Conservation (phyloP, 2,329 filamentous ascomycete genomes). For the Mariannaea elegans region DNA sequence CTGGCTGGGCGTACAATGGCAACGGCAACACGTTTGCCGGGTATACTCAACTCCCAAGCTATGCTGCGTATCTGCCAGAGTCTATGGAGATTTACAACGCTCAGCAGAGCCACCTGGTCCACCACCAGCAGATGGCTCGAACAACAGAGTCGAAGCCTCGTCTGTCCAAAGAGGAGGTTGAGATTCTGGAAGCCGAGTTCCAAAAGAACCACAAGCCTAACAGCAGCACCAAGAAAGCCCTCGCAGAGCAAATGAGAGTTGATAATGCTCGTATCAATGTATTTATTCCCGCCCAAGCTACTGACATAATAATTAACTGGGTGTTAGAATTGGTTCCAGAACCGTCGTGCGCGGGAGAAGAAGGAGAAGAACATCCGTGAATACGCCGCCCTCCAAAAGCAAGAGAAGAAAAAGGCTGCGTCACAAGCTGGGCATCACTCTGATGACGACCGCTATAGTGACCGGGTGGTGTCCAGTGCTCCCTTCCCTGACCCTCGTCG, state of each 20-base stretch:
- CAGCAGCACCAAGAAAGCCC: slow-evolving; percentile 67
- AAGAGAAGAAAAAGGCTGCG: slow-evolving; percentile 45
- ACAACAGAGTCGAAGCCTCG: slow-evolving; percentile 60
- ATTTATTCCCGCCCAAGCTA: slow-evolving; percentile 33
- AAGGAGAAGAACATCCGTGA: slow-evolving; percentile 65
- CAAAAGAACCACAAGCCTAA: slow-evolving; percentile 72
- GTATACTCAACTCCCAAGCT: slow-evolving; percentile 46
- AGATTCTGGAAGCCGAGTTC: slow-evolving; percentile 68
- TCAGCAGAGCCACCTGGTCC: slow-evolving; percentile 49
- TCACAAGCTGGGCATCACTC: slow-evolving; percentile 38
- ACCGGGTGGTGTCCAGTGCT: slow-evolving; percentile 53
- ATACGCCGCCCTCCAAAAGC: slow-evolving; percentile 50
- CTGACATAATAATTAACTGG: slow-evolving; percentile 41
- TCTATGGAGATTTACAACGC: slow-evolving; percentile 50
- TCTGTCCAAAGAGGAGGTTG: slow-evolving; percentile 67
- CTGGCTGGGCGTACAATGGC: slow-evolving; percentile 46
- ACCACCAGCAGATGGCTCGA: slow-evolving; percentile 51
- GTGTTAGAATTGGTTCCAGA: slow-evolving; percentile 73
- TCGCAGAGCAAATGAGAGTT: slow-evolving; percentile 69
- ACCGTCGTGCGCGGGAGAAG: slow-evolving; percentile 71
- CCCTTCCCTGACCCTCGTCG: slow-evolving; percentile 47
- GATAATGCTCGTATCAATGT: slow-evolving; percentile 72
- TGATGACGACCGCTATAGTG: slow-evolving; percentile 43
- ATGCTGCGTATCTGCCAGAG: slow-evolving; percentile 49
- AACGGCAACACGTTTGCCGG: slow-evolving; percentile 41